Evolutionary conservation across 495 filamentous ascomycete species (phyloP).

Genomic region (Penicillium canescens): DNA sequence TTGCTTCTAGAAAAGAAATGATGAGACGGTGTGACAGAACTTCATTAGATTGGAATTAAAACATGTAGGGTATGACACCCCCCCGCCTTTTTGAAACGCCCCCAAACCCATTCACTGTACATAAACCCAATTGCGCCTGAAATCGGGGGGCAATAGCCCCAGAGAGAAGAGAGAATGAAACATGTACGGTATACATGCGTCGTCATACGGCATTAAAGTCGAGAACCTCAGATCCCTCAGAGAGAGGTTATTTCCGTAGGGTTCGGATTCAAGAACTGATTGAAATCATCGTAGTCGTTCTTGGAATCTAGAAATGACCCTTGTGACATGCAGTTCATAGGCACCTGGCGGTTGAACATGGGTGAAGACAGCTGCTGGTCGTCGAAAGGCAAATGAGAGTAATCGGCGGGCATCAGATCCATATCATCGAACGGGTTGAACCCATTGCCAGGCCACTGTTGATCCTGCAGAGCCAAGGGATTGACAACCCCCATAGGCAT

Average conservation of each 20-base stretch:
- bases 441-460: constrained; percentile 31
- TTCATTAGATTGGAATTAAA: constrained; percentile 2
- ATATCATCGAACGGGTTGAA: constrained; percentile 44
- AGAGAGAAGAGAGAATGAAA: constrained; percentile 10
- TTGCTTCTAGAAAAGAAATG: neutral
- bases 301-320: constrained; percentile 29
- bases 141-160: constrained; percentile 21
- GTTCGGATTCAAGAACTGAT: constrained; percentile 46
- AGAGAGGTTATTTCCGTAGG: constrained; percentile 45
- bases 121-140: constrained; percentile 18
- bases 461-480: constrained; percentile 39
- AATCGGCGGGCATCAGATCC: constrained; percentile 41
- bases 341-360: constrained; percentile 39
- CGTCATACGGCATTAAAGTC: constrained; percentile 34
- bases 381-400: constrained; percentile 36
- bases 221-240: constrained; percentile 25
- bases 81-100: constrained; percentile 5
- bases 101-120: constrained; percentile 25
- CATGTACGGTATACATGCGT: constrained; percentile 43
- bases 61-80: neutral
- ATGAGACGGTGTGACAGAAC: constrained; percentile 2
- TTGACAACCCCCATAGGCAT: constrained; percentile 43
- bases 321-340: constrained; percentile 40
- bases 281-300: constrained; percentile 44
- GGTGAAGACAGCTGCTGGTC: constrained; percentile 35